Conservation (phyloP, 2,329 filamentous ascomycete genomes). For the Coleophoma eucalyptorum region DNA sequence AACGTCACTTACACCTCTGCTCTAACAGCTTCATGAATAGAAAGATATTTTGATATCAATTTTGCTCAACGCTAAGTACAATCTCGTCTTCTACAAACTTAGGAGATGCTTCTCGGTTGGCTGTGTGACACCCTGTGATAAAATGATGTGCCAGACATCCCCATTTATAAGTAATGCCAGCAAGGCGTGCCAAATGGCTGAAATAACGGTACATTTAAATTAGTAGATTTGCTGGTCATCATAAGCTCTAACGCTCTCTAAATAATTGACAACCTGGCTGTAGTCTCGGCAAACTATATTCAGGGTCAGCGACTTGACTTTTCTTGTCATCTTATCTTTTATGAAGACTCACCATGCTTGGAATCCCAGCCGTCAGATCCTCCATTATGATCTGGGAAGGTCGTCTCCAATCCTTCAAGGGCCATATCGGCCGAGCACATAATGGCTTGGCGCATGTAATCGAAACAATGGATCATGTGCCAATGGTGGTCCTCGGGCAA, state of each 20-base stretch:
- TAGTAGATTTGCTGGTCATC: slow-evolving; percentile 40
- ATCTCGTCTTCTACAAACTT: neutral
- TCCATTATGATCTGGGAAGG: slow-evolving; percentile 41
- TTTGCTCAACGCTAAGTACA: neutral
- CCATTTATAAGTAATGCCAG: neutral
- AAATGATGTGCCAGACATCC: neutral
- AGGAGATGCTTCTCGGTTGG: neutral
- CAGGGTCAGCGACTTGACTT: neutral
- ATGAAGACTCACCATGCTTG: slow-evolving; percentile 33
- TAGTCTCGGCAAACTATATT: slow-evolving; percentile 38
- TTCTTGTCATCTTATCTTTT: neutral
- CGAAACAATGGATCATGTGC: slow-evolving; percentile 15
- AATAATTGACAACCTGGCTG: slow-evolving; percentile 34
- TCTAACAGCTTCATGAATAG: neutral
- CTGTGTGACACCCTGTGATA: neutral
- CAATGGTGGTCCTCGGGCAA: slow-evolving; percentile 12
- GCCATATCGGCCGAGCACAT: slow-evolving; percentile 15
- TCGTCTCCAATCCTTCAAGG: slow-evolving; percentile 34
- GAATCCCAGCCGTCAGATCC: slow-evolving; percentile 44
- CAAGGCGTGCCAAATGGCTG: too few relatives aligned
- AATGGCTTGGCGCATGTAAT: slow-evolving; percentile 14
- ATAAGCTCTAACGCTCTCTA: slow-evolving; percentile 40
- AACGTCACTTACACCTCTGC: neutral
- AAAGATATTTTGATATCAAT: neutral
- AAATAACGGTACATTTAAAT: too few relatives aligned